Base-by-base conservation (phyloP, 148 eudicot species). In the Chenopodium album region DNA sequence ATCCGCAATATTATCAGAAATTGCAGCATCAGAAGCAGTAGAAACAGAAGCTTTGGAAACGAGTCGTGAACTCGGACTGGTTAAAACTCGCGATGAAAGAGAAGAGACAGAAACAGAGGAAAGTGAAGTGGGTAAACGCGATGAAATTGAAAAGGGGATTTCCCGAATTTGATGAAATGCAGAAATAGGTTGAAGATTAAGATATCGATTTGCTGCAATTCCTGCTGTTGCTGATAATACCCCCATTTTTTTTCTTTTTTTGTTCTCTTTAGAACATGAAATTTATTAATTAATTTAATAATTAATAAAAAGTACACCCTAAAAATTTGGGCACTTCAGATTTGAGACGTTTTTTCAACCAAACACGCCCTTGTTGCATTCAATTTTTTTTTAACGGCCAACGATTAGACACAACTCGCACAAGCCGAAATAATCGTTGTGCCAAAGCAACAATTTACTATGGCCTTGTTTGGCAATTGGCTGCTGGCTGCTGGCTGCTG, bases 21-120 rank as follows among this genome's bases (percentile, higher is more conserved):
- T 22, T 13, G 17, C 5, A 22, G 54, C 37, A 28, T 73, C 75
- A 9, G 44, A 59, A 62, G n/a, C 50, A 37, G 71, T 75, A 37
- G 90, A 76, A 31, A 87, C 73, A 34, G 90, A 85, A 82, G 87
- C 92, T 78, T 31, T 83, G 1, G 88, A 74, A 44, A 65, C 78
- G 65, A 75, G 79, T 82, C 77, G 29, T 77, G 84, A 77, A 20
- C 50, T 77, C 78, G 75, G 76, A 19, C 31, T 31, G 52, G 71
- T 54, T 41, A 56, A 0, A 59, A 29, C 14, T 28, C 64, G 46
- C 8, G 84, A 77, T 12, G 84, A 78, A 9, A 76, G 65, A 0
- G 79, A 80, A 34, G 72, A 8, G 34, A 28, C 19, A 22, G 62
- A 37, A 37, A 37, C 41, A n/a, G 75, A 17, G 64, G 56, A 29